Evolutionary conservation across 495 filamentous ascomycete genomes (phyloP).

Genomic region (Glarea lozoyensis): DNA sequence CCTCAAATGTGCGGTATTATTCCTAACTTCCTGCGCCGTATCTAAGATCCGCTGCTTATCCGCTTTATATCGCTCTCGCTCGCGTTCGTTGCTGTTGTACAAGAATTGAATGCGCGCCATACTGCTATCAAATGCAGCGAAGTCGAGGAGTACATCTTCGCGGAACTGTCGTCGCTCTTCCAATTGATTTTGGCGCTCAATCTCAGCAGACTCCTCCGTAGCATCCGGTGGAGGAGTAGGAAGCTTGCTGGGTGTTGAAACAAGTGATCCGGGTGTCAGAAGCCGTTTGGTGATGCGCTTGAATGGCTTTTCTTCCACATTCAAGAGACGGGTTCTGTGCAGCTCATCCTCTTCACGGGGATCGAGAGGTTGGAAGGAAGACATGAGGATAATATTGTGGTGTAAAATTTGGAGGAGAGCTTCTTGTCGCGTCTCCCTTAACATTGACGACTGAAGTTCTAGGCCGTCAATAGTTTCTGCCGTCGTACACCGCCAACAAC

Average conservation of each 20-base stretch:
- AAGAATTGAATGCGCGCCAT: conserved; percentile 86
- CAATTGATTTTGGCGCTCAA: conserved; percentile 34
- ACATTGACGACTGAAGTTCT: no score
- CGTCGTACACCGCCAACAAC: no score
- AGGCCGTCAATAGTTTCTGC: no score
- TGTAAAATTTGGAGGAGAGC: no score
- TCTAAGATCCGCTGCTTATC: conserved; percentile 69
- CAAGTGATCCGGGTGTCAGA: conserved; percentile 52
- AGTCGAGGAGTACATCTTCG: conserved; percentile 82
- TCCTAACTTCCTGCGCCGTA: conserved; percentile 66
- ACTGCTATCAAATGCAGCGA: conserved; percentile 79
- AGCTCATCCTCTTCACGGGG: conserved; percentile 64
- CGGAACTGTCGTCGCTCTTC: conserved; percentile 53
- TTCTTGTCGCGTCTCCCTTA: no score
- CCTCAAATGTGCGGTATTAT: conserved; percentile 64
- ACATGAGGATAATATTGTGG: conserved; percentile 20
- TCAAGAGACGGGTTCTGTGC: conserved; percentile 82
- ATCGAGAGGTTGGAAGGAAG: conserved; percentile 32
- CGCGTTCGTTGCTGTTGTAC: conserved; percentile 68
- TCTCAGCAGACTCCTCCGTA: conserved; percentile 32
- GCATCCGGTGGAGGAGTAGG: conserved; percentile 64
- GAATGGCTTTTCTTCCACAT: conserved; percentile 89
- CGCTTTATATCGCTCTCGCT: conserved; percentile 76
- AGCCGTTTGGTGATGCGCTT: conserved; percentile 80
- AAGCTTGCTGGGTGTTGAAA: conserved; percentile 42